phyloP scores from a whole-genome alignment of 129 eudicot genomes.

The Pittosporum tobira region DNA sequence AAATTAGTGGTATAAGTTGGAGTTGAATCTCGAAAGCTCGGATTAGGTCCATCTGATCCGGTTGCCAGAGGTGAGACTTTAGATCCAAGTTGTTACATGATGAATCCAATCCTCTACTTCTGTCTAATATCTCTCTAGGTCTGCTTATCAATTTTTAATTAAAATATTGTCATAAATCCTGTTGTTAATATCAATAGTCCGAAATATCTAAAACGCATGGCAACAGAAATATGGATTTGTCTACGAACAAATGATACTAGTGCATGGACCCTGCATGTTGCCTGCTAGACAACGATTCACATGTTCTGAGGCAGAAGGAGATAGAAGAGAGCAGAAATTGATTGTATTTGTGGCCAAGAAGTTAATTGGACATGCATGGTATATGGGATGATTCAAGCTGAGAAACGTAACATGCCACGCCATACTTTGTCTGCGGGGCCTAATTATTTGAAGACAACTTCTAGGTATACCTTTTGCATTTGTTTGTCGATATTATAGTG shows the following conservation, averaged over 20 bases:
- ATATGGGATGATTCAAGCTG: constrained; percentile 10
- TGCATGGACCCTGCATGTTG: background rate
- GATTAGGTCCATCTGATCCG: no score
- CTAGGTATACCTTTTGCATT: background rate
- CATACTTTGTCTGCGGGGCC: constrained; percentile 10
- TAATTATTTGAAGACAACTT: constrained; percentile 6
- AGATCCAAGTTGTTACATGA: no score
- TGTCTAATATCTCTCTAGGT: no score
- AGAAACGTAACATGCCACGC: constrained; percentile 24
- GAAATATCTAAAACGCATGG: background rate
- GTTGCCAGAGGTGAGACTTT: no score
- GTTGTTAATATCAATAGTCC: background rate
- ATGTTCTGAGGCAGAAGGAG: constrained; percentile 19
- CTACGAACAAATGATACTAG: background rate
- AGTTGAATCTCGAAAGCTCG: no score
- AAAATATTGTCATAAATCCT: no score
- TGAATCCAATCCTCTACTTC: no score
- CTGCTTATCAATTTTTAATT: no score
- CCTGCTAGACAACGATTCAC: constrained; percentile 23
- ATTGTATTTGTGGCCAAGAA: constrained; percentile 17
- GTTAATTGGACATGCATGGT: constrained; percentile 14
- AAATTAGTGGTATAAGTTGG: no score
- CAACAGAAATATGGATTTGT: background rate
- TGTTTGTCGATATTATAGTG: no score
- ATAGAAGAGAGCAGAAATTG: constrained; percentile 4